phyloP scores from a whole-genome alignment of 306 rosid species.

The Pterocarpus macrocarpus region DNA sequence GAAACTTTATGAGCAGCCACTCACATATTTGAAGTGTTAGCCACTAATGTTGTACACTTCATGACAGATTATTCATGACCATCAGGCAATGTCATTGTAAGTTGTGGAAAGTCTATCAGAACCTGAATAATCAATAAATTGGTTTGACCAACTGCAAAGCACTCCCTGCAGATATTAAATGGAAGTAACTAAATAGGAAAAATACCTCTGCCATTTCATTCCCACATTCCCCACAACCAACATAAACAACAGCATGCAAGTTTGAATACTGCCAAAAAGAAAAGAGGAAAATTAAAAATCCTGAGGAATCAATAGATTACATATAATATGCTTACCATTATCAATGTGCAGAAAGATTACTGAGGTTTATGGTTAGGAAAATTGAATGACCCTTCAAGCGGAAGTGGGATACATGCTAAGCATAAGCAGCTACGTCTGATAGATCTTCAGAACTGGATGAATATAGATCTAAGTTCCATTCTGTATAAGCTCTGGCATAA shows the following conservation, averaged over 20 bases:
- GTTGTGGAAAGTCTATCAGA: background rate
- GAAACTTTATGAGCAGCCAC: background rate
- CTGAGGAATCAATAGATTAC: no score
- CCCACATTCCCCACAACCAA: no score
- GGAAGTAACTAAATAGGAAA: no score
- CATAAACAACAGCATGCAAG: no score
- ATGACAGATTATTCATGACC: no score
- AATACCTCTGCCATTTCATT: no score
- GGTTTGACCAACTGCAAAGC: background rate
- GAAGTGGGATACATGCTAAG: background rate
- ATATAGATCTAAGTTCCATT: slow-evolving; percentile 38
- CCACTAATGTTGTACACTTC: background rate
- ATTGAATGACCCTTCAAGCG: background rate
- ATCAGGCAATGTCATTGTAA: background rate
- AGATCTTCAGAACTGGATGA: slow-evolving; percentile 64
- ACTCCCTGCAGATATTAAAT: background rate
- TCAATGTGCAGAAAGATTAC: slow-evolving; percentile 5
- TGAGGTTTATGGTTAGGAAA: background rate
- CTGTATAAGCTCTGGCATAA: slow-evolving; percentile 32
- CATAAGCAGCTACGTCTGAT: slow-evolving; percentile 54
- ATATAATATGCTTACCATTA: background rate
- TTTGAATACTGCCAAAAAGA: no score
- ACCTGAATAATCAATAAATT: background rate
- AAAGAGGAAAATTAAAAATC: no score
- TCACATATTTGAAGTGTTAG: background rate